Evolutionary conservation across 1,284 basidiomycete species (phyloP), one percentile per base, ranked within the genome.

Genomic region (Trametes sp.): DNA sequence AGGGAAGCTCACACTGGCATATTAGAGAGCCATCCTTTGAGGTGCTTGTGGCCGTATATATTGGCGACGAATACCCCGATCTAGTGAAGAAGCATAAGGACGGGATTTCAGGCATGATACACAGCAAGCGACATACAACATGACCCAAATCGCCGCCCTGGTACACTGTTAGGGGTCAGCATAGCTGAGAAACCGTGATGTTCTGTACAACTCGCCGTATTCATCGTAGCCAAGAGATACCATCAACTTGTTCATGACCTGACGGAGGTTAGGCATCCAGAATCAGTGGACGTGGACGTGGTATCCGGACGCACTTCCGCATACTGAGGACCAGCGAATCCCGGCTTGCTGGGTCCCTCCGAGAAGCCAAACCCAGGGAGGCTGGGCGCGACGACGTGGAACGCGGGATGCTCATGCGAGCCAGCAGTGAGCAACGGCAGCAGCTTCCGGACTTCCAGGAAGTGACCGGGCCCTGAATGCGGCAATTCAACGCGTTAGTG

Each of bases 321-420:
- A 57, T 68, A 64, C 41, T 73, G 67, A 16, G 69, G 71, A 14
- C 77, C 70, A 8, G 68, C 70, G 57, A 80, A 81, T 4, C 72
- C 73, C 42, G 60, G 57, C 57, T 74, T 72, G 42, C 63, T 69
- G 10, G 71, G 64, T 6, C 65, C 72, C 50, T 73, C 66, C 7
- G 71, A 71, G 55, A 73, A 75, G 4, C 73, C 73, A 59, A 64
- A 75, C 7, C 77, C 77, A 33, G 79, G 79, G 24, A 81, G 69
- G 49, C 76, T 77, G 23, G 75, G 74, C 0, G 77, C 78, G 19
- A 80, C 73, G 41, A 80, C 73, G 63, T 80, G 78, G 67, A 79
- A 78, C 72, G 75, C 53, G 23, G 64, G 69, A 42, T 54, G 50
- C 13, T 64, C 58, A n/a, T 56, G 35, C 26, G 54, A 53, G 9